phyloP scores from a whole-genome alignment of 768 basidiomycete genomes.

The Suillus weaverae region DNA sequence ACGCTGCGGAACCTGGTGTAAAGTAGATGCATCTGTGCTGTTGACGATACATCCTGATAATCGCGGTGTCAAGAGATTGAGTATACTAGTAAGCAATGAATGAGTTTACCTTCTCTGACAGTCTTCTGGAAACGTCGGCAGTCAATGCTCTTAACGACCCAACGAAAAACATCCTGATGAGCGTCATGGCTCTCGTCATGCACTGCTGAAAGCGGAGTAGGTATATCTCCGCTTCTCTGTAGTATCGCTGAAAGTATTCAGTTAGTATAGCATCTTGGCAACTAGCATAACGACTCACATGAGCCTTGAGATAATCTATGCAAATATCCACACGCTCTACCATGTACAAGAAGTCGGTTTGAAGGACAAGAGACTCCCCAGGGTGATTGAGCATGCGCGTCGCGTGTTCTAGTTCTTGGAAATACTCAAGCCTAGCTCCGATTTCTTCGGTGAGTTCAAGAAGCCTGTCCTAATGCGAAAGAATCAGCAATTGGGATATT shows the following conservation, averaged over 20 bases:
- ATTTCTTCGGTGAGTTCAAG: constrained; percentile 83
- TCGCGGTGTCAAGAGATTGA: constrained; percentile 3
- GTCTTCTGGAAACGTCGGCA: constrained; percentile 70
- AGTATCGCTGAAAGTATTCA: constrained; percentile 65
- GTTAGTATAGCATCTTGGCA: not conserved
- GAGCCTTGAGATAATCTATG: constrained; percentile 82
- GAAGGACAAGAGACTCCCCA: constrained; percentile 86
- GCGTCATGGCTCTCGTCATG: constrained; percentile 95
- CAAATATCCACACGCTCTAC: constrained; percentile 94
- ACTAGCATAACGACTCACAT: constrained; percentile 51
- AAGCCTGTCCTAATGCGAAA: constrained; percentile 61
- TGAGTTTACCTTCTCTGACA: constrained; percentile 66
- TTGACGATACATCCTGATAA: constrained; percentile 69
- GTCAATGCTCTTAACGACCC: constrained; percentile 78
- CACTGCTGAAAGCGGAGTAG: constrained; percentile 98
- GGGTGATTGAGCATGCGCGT: constrained; percentile 94
- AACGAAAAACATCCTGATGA: constrained; percentile 97
- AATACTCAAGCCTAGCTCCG: constrained; percentile 80
- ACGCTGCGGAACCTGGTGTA: constrained; percentile 86
- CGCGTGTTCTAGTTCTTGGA: constrained; percentile 90
- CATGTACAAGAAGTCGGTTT: constrained; percentile 93
- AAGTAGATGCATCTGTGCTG: constrained; percentile 80
- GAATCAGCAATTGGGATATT: not conserved
- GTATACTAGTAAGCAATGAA: not conserved
- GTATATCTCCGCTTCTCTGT: constrained; percentile 90